phyloP scores from a whole-genome alignment of 1,284 basidiomycete genomes.

The Heliocybe sulcata region DNA sequence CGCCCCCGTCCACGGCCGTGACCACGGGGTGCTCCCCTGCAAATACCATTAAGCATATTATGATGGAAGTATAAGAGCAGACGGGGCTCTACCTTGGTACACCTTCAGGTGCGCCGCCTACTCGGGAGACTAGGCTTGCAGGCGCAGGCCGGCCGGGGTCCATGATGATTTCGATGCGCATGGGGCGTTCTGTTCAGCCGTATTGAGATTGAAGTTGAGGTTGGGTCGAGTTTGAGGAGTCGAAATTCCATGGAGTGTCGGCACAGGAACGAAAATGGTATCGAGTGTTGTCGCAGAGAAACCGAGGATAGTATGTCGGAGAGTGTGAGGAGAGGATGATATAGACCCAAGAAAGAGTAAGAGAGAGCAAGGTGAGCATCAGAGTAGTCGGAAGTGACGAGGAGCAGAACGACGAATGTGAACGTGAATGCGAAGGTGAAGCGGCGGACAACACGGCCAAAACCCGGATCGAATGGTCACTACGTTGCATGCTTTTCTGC shows the following conservation, averaged over 20 bases:
- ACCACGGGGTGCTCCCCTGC: conserved; percentile 20
- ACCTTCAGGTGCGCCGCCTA: conserved; percentile 25
- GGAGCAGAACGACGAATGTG: too few species aligned
- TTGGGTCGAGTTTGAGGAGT: conserved; percentile 4
- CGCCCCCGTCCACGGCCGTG: conserved; percentile 43
- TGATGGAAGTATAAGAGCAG: conserved; percentile 24
- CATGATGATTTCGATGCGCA: conserved; percentile 97
- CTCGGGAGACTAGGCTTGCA: conserved; percentile 55
- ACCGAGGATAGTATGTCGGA: not conserved
- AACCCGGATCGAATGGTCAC: too few species aligned
- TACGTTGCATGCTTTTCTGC: too few species aligned
- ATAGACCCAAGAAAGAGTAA: too few species aligned
- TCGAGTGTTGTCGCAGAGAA: not conserved
- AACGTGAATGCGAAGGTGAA: too few species aligned
- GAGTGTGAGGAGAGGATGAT: not conserved
- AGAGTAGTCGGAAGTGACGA: too few species aligned
- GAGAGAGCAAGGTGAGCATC: too few species aligned
- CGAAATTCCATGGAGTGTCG: not conserved
- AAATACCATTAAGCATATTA: conserved; percentile 17
- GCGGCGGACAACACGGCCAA: too few species aligned
- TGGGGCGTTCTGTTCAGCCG: conserved; percentile 73
- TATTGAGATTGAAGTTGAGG: not conserved
- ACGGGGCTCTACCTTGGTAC: conserved; percentile 26
- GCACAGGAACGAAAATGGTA: not conserved
- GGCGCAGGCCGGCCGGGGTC: conserved; percentile 75